Evolutionary conservation across 352 stramenopile genomes (phyloP), one percentile per base, ranked within the genome.

Genomic region (Pythium scleroteichum): DNA sequence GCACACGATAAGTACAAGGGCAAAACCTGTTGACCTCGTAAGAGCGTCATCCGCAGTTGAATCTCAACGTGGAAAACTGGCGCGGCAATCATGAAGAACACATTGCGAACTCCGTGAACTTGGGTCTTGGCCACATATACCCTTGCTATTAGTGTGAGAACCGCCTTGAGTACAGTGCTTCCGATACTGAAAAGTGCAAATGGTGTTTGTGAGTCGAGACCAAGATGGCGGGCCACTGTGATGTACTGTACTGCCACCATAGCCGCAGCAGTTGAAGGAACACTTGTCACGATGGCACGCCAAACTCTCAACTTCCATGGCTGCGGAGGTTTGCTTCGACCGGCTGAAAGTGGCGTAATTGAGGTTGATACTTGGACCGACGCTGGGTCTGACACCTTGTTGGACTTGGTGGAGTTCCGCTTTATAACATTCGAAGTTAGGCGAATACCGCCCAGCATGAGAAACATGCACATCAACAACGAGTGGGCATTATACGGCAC

Each of bases 1-100:
- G 20, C 44, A 10, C 33, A 41, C 2, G 33, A 12, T n/a, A 52
- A 8, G n/a, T 48, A 44, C 47, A 57, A 2, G 0, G 56, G 35
- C 26, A 52, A 22, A 4, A 23, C 32, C 5, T 2, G 3, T 17
- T 45, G 17, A 4, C 14, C 45, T 5, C 46, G 35, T 27, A 56
- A 38, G n/a, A 56, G 17, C 4, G 59, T 41, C 27, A 66, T 60
- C 7, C 59, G 49, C 17, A 55, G 38, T 45, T 66, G 59, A 20
- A 60, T 50, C 17, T 66, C 59, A 32, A 66, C 29, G 24, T 55
- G 40, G 10, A 66, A 46, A 1, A 60, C 38, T 16, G 59, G 50
- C 17, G 50, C 41, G 8, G 24, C 22, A 13, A 66, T 9, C 49
- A 66, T 53, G 49, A 57, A 55, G 22, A 66, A 32, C 13, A 38